A percentile compares a stretch with the other conserved stretches of the same genome.
phyloP scores from a whole-genome alignment of 83 land plant species.

The Larix sibirica region DNA sequence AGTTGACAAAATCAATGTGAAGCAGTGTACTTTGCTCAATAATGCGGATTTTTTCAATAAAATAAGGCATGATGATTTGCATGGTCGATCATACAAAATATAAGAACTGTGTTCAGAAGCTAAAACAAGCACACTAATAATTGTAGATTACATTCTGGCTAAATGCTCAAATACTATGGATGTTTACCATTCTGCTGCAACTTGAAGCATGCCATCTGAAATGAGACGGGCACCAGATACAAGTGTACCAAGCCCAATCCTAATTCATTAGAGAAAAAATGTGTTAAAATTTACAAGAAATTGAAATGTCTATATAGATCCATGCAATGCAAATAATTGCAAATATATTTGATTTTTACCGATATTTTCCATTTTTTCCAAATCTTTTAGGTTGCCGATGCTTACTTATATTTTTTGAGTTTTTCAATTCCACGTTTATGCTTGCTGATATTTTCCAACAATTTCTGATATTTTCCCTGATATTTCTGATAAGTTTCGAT shows the following conservation, averaged over 20 bases:
- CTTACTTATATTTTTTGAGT: too few relatives aligned
- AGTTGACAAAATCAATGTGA: neutral
- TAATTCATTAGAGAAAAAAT: constrained; percentile 23
- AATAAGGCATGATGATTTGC: neutral
- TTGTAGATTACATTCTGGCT: neutral
- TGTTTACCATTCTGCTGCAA: constrained; percentile 92
- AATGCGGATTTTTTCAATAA: neutral
- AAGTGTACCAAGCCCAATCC: constrained; percentile 98
- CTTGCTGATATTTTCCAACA: too few relatives aligned
- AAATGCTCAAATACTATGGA: neutral
- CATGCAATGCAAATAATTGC: neutral
- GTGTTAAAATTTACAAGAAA: constrained; percentile 1
- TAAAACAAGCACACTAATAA: neutral
- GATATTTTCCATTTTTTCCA: too few relatives aligned
- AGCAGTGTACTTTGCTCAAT: neutral
- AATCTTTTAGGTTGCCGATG: too few relatives aligned
- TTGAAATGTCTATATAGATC: neutral
- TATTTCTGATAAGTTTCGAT: too few relatives aligned
- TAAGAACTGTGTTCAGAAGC: neutral
- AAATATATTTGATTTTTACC: too few relatives aligned
- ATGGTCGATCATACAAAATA: neutral
- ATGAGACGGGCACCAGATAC: constrained; percentile 81
- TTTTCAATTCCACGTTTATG: too few relatives aligned
- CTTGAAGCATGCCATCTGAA: constrained; percentile 98
- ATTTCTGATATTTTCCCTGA: too few relatives aligned